Evolutionary conservation across 345 rosid genomes (phyloP), one percentile per base, ranked within the genome.

Genomic region (Hevea brasiliensis): DNA sequence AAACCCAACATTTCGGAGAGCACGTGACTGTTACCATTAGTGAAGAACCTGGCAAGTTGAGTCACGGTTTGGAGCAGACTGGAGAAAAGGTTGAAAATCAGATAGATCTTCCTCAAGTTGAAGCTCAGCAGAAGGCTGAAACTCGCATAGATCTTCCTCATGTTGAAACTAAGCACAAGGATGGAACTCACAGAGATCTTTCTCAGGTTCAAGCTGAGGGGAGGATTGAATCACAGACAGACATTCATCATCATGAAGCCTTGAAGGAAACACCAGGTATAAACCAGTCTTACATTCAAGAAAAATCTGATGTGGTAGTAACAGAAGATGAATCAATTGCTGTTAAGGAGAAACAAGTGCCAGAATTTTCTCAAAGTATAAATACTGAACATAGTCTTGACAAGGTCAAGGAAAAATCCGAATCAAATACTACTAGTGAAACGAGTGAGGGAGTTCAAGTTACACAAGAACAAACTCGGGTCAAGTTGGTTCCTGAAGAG

Each of bases 361-460:
- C 76, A 29, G 62, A 66, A 58, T 41, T 71, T 74, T 81, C 83
- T 32, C 80, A 73, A 70, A 61, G 23, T 74, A 63, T 76, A 26
- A 63, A 75, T 71, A 23, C 83, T 15, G 81, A 79, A 50, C 73
- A 42, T 35, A 70, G 71, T 79, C 73, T 72, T 72, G 76, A 77
- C 27, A 40, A 55, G 40, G 84, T 77, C 32, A 44, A 55, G 44
- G 84, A 73, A 77, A 77, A 63, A 76, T 68, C 67, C 72, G 82
- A 32, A 21, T 70, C 86, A 75, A 81, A 79, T 78, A 42, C 68
- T 73, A 74, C 55, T 67, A 48, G 35, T 54, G 81, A 82, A 80
- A 55, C 81, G 14, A 78, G 44, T 48, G 86, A 92, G 65, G 82
- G 75, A 81, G 50, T 67, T 72, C 80, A 79, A 69, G 79, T 15